A percentile compares a stretch with the other conserved stretches of the same genome.
These are phyloP conservation scores for Naganishia liquefaciens DNA, from an alignment of 1,284 basidiomycete species.

Conservation along the genomic window DNA sequence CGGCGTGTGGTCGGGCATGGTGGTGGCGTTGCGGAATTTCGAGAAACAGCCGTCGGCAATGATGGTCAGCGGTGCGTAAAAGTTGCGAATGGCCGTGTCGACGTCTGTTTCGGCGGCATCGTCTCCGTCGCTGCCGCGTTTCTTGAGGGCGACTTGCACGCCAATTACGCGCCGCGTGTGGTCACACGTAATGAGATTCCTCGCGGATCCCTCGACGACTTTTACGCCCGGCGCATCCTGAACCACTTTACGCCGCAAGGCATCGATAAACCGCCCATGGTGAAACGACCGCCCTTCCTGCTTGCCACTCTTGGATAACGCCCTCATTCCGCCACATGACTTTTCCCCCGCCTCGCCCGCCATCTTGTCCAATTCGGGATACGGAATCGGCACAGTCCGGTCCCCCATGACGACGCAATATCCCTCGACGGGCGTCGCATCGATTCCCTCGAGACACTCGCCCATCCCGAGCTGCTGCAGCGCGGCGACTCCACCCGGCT, in stretches of 20 bases:
- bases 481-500: slow-evolving; percentile 85
- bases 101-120: too few species aligned
- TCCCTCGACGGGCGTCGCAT: slow-evolving; percentile 79
- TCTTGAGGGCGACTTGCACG: slow-evolving; percentile 60
- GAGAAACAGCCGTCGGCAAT: slow-evolving; percentile 95
- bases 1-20: slow-evolving; percentile 9
- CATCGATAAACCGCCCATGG: slow-evolving; percentile 89
- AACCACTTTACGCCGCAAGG: slow-evolving; percentile 68
- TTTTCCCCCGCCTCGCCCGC: slow-evolving; percentile 35
- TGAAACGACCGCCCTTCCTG: slow-evolving; percentile 79
- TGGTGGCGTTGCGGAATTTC: slow-evolving; percentile 62
- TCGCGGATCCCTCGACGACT: slow-evolving; percentile 78
- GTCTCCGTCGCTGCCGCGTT: background rate
- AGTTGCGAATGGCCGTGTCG: slow-evolving; percentile 42
- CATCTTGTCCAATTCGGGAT: slow-evolving; percentile 65
- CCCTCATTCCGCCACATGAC: background rate
- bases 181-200: slow-evolving; percentile 67
- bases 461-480: slow-evolving; percentile 73
- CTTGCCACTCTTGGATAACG: slow-evolving; percentile 41
- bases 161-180: slow-evolving; percentile 64
- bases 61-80: slow-evolving; percentile 75
- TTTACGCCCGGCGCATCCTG: slow-evolving; percentile 53
- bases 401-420: slow-evolving; percentile 76
- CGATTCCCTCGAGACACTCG: slow-evolving; percentile 76
- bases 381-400: slow-evolving; percentile 69